phyloP scores from a whole-genome alignment of 2,329 filamentous ascomycete species.

The Neocucurbitaria cava region DNA sequence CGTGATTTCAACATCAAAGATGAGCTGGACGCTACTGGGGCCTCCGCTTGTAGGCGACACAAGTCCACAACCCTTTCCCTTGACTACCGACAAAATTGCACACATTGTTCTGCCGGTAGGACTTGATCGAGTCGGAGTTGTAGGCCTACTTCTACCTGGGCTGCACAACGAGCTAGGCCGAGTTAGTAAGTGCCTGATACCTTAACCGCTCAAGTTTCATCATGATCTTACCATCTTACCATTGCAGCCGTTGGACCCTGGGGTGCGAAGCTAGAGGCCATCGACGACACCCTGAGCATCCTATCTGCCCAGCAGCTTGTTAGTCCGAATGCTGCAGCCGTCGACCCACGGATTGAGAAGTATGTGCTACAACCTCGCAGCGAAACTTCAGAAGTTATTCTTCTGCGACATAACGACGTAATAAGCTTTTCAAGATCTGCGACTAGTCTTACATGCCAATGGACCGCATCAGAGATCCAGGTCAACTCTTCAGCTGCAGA shows the following conservation, averaged over 20 bases:
- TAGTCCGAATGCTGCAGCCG: neutral
- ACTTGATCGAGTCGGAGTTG: conserved; percentile 1
- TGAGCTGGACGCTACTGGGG: conserved; percentile 22
- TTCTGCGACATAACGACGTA: conserved; percentile 38
- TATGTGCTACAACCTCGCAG: conserved; percentile 29
- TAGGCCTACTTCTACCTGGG: neutral
- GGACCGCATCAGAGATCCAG: conserved; percentile 33
- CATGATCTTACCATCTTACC: neutral
- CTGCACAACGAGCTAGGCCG: conserved; percentile 20
- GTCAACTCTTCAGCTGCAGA: conserved; percentile 41
- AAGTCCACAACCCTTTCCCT: neutral
- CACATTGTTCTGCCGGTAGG: conserved; percentile 6
- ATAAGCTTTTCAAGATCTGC: conserved; percentile 21
- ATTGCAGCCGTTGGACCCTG: conserved; percentile 24
- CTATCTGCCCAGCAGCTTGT: conserved; percentile 13
- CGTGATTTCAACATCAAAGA: conserved; percentile 5
- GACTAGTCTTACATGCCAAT: conserved; percentile 21
- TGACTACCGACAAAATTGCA: conserved; percentile 9
- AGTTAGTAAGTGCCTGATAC: conserved; percentile 18
- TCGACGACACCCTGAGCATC: conserved; percentile 24
- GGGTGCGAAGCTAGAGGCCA: conserved; percentile 37
- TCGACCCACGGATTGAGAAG: conserved; percentile 12
- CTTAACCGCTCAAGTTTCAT: neutral
- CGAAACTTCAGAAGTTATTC: conserved; percentile 28
- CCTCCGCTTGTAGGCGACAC: neutral